Conservation (phyloP, 2,329 filamentous ascomycete genomes). For the Arthrobotrys sphaeroides region DNA sequence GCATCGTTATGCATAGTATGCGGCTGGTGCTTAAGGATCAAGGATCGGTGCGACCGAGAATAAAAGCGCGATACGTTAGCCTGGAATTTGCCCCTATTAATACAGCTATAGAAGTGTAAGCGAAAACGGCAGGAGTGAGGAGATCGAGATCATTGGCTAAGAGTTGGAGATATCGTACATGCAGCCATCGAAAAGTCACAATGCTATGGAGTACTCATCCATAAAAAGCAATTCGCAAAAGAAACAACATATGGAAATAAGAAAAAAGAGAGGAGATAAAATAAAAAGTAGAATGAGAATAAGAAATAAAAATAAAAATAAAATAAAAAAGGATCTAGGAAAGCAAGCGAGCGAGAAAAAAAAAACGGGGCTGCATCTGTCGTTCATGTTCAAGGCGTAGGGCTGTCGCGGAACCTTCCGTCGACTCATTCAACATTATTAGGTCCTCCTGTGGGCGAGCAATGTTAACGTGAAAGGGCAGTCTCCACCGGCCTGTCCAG, state of each 20-base stretch:
- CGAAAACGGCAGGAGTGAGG: neutral
- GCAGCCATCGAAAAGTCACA: too few relatives aligned
- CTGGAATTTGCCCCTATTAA: constrained; percentile 7
- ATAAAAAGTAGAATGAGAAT: neutral
- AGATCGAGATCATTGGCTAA: neutral
- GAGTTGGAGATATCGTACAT: constrained; percentile 2
- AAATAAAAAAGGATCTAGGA: too few relatives aligned
- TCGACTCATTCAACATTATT: neutral
- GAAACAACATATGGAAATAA: neutral
- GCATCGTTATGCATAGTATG: too few relatives aligned
- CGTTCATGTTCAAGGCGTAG: neutral
- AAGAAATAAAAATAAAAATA: neutral
- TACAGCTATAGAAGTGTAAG: constrained; percentile 4
- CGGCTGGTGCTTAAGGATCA: too few relatives aligned
- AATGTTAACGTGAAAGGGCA: constrained; percentile 43
- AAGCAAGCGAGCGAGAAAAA: neutral
- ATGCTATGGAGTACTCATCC: too few relatives aligned
- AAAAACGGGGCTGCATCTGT: neutral
- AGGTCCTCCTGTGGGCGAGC: neutral
- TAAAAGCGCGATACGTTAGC: neutral
- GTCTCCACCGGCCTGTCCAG: neutral
- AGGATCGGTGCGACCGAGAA: neutral
- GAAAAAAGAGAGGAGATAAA: neutral
- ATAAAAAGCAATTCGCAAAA: too few relatives aligned
- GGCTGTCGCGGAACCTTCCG: neutral